Evolutionary conservation across 305 asterid species (phyloP).

Genomic region (Fraxinus ornus): DNA sequence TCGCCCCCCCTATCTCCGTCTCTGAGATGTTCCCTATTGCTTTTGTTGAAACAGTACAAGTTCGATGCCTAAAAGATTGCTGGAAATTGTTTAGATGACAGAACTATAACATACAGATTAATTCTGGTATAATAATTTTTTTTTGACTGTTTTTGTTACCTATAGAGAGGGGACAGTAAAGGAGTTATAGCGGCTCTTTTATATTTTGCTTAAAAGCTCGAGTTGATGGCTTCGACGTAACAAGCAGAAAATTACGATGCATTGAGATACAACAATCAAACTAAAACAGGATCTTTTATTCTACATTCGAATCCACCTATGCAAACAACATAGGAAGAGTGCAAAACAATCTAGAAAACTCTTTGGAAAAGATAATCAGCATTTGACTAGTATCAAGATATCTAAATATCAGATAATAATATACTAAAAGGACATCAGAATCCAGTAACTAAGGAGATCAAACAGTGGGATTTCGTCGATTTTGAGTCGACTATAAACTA

Average conservation of each 20-base stretch:
- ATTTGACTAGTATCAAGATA: constrained; percentile 10
- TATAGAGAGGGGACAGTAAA: background rate
- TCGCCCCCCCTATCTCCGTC: no score
- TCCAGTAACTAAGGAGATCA: background rate
- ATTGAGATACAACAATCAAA: constrained; percentile 6
- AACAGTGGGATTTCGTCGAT: background rate
- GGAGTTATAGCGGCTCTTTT: background rate
- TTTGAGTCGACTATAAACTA: background rate
- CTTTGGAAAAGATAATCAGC: constrained; percentile 14
- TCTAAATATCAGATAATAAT: constrained; percentile 17
- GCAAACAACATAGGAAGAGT: background rate
- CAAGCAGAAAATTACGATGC: background rate
- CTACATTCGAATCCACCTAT: background rate
- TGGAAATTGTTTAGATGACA: background rate
- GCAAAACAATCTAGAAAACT: constrained; percentile 14
- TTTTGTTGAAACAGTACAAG: background rate
- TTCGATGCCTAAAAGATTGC: background rate
- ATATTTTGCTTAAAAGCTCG: background rate
- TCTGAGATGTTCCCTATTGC: background rate
- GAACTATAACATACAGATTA: background rate
- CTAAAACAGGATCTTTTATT: background rate
- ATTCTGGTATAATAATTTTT: background rate
- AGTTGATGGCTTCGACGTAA: background rate
- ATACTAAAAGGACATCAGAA: background rate
- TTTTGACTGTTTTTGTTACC: background rate